Percentiles rank a stretch among this genome's conserved stretches.
These are phyloP conservation scores for Aureobasidium sp. DNA, from an alignment of 2,329 filamentous ascomycete species.

Conservation along the genomic window DNA sequence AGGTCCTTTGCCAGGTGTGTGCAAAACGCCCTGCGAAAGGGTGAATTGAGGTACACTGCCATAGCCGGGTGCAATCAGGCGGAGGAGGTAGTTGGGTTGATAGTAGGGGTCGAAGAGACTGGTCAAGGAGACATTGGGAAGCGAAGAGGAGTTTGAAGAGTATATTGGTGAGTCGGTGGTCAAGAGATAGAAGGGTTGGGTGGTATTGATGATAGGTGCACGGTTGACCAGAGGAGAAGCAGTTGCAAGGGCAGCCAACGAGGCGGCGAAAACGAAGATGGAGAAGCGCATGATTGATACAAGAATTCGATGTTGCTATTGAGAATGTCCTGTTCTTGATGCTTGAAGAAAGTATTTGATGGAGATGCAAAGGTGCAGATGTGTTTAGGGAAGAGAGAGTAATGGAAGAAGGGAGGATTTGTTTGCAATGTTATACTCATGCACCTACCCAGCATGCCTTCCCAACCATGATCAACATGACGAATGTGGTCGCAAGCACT, in stretches of 20 bases:
- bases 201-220: conserved; percentile 13
- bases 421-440: not conserved
- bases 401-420: not conserved
- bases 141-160: conserved; percentile 25
- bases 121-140: conserved; percentile 32
- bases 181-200: conserved; percentile 33
- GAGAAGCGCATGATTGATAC: conserved; percentile 12
- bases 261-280: not conserved
- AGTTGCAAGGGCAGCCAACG: conserved; percentile 16
- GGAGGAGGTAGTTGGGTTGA: conserved; percentile 30
- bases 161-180: conserved; percentile 29
- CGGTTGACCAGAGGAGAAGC: conserved; percentile 7
- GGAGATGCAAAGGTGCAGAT: not conserved
- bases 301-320: not conserved
- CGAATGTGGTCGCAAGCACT: not conserved
- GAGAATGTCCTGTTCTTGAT: not conserved
- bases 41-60: conserved; percentile 34
- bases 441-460: conserved; percentile 2
- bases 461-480: conserved; percentile 1
- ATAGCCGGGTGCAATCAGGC: conserved; percentile 34
- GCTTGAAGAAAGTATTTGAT: not conserved
- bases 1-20: conserved; percentile 26
- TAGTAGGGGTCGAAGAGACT: conserved; percentile 35
- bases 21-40: conserved; percentile 29
- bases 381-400: not conserved